phyloP scores from a whole-genome alignment of 371 early-diverging fungal genomes.

The Rhizopus microsporus region DNA sequence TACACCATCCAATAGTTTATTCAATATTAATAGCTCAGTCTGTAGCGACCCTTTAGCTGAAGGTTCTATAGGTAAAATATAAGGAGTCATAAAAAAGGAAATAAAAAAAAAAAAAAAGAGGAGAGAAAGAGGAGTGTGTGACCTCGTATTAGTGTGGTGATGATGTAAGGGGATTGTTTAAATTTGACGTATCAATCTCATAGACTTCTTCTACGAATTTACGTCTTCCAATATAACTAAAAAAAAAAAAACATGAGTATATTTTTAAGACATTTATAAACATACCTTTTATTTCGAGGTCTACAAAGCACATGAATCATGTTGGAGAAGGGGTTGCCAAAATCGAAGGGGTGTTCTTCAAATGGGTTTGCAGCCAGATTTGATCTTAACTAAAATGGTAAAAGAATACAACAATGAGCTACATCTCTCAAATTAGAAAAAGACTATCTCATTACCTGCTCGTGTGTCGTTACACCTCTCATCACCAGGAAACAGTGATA shows the following conservation, averaged over 20 bases:
- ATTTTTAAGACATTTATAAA: neutral
- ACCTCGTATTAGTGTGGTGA: neutral
- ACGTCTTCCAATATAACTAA: constrained; percentile 27
- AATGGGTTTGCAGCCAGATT: constrained; percentile 35
- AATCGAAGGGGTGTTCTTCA: constrained; percentile 48
- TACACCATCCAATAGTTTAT: constrained; percentile 37
- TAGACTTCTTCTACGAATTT: constrained; percentile 21
- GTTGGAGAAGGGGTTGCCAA: constrained; percentile 49
- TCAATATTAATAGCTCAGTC: constrained; percentile 34
- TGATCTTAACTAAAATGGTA: constrained; percentile 34
- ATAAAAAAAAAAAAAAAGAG: constrained; percentile 6
- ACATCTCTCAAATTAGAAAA: constrained; percentile 2
- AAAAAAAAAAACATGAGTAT: neutral
- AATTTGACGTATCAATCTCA: neutral
- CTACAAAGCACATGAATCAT: constrained; percentile 57
- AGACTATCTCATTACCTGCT: constrained; percentile 57
- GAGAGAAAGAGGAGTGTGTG: constrained; percentile 6
- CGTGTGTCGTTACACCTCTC: constrained; percentile 84
- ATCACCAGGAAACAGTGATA: constrained; percentile 79
- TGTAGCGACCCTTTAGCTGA: constrained; percentile 36
- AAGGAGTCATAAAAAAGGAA: constrained; percentile 29
- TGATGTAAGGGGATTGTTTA: neutral
- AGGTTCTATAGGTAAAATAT: constrained; percentile 23
- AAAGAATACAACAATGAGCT: constrained; percentile 1
- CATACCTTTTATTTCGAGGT: constrained; percentile 62